A percentile compares a stretch with the other conserved stretches of the same genome.
phyloP scores from a whole-genome alignment of 805 yeast species.

The Pichia membranifaciens region DNA sequence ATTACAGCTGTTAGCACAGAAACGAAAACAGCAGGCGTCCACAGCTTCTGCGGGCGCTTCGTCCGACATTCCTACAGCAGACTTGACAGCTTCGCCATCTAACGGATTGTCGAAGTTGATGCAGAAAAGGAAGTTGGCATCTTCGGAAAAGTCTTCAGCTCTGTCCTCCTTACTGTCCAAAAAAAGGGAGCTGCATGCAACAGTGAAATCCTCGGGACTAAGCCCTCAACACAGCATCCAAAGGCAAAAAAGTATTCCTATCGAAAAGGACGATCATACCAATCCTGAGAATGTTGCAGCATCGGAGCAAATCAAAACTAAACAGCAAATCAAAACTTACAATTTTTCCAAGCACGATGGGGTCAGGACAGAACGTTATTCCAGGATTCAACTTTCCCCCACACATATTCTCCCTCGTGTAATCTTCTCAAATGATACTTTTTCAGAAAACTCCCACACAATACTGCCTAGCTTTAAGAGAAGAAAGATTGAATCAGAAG shows the following conservation, averaged over 20 bases:
- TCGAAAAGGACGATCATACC: too few relatives aligned
- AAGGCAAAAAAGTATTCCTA: too few relatives aligned
- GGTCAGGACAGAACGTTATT: neutral
- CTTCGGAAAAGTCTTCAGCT: neutral
- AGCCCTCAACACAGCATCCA: too few relatives aligned
- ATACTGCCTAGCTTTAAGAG: slow-evolving; percentile 3
- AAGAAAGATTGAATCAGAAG: slow-evolving; percentile 1
- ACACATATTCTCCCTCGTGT: slow-evolving; percentile 4
- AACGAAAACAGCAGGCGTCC: slow-evolving; percentile 6
- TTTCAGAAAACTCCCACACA: neutral
- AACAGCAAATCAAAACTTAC: neutral
- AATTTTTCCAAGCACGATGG: too few relatives aligned
- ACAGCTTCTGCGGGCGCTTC: neutral
- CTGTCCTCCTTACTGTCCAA: neutral
- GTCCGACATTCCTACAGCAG: neutral
- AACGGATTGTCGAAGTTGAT: slow-evolving; percentile 4
- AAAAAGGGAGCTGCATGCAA: neutral
- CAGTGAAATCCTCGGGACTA: neutral
- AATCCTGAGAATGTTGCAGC: too few relatives aligned
- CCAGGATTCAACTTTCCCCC: neutral
- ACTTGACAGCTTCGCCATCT: neutral
- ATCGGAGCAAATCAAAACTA: too few relatives aligned
- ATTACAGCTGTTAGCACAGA: slow-evolving; percentile 15
- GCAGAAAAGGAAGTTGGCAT: neutral
- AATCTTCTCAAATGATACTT: slow-evolving; percentile 1